Evolutionary conservation across 352 stramenopile species (phyloP).

Genomic region (Peronospora destructor): DNA sequence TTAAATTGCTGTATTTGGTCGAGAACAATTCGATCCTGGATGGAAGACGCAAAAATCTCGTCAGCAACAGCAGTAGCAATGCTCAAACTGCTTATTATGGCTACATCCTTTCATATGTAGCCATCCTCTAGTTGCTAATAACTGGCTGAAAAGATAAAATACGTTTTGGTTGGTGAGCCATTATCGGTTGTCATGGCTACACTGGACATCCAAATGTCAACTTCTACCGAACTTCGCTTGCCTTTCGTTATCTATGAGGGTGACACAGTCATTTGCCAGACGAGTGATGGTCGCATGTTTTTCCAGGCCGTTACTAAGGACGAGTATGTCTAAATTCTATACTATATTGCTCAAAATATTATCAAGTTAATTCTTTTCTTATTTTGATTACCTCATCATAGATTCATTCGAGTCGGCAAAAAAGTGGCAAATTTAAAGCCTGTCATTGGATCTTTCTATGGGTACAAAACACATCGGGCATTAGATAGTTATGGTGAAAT

Average conservation of each 20-base stretch:
- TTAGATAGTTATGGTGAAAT: not conserved
- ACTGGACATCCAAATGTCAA: not conserved
- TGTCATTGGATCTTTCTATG: conserved; percentile 68
- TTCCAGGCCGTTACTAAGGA: conserved; percentile 71
- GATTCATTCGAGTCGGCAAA: conserved; percentile 76
- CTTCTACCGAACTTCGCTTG: conserved; percentile 19
- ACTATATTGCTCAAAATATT: not conserved
- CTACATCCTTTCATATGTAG: not conserved
- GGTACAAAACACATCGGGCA: conserved; percentile 20
- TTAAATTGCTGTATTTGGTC: too few species aligned
- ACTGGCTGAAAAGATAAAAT: conserved; percentile 6
- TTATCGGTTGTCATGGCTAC: conserved; percentile 11
- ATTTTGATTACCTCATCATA: conserved; percentile 3
- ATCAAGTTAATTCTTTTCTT: not conserved
- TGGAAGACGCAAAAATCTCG: too few species aligned
- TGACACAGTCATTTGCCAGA: conserved; percentile 84
- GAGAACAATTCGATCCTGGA: too few species aligned
- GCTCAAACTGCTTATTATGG: not conserved
- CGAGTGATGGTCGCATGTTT: conserved; percentile 79
- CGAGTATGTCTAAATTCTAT: conserved; percentile 32
- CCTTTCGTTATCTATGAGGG: conserved; percentile 80
- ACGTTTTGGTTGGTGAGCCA: conserved; percentile 15
- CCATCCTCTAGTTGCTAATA: not conserved
- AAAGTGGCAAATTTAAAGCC: conserved; percentile 62
- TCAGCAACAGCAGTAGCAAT: too few species aligned